phyloP scores from a whole-genome alignment of 2,329 filamentous ascomycete genomes.

The Xylariaceae sp. region DNA sequence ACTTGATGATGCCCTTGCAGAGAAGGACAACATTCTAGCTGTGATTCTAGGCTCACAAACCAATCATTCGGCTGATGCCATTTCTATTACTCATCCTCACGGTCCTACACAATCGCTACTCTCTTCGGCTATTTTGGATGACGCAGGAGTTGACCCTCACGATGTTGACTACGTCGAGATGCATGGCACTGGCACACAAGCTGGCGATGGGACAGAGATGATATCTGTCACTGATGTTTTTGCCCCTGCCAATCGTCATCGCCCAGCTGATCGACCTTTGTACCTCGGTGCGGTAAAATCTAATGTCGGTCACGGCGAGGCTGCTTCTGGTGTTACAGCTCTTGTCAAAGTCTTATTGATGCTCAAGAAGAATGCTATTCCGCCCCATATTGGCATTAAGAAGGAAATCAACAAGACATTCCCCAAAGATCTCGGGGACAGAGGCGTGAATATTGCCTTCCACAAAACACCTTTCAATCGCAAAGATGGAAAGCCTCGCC shows the following conservation, averaged over 20 bases:
- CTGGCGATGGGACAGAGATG: conserved; percentile 84
- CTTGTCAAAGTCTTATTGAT: conserved; percentile 70
- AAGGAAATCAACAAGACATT: conserved; percentile 65
- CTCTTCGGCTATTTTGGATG: conserved; percentile 72
- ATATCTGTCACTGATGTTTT: conserved; percentile 69
- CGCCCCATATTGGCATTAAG: conserved; percentile 73
- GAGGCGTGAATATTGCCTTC: conserved; percentile 64
- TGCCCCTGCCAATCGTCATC: conserved; percentile 53
- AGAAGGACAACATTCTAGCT: conserved; percentile 78
- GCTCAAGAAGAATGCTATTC: conserved; percentile 67
- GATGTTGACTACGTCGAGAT: conserved; percentile 87
- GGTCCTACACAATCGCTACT: conserved; percentile 75
- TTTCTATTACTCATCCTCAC: conserved; percentile 85
- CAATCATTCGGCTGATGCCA: conserved; percentile 81
- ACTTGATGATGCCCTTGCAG: conserved; percentile 76
- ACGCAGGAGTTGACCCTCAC: conserved; percentile 75
- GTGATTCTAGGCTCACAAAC: conserved; percentile 77
- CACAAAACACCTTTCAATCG: conserved; percentile 58
- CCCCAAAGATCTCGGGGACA: conserved; percentile 60
- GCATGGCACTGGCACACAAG: conserved; percentile 88
- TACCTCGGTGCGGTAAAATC: conserved; percentile 68
- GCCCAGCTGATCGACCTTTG: conserved; percentile 57
- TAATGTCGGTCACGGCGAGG: conserved; percentile 68
- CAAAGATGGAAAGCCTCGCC: conserved; percentile 52
- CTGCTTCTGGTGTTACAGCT: conserved; percentile 66